Percentiles rank a stretch among this genome's conserved stretches.
phyloP scores from a whole-genome alignment of 2,329 filamentous ascomycete genomes.

The Plectosphaerella plurivora region DNA sequence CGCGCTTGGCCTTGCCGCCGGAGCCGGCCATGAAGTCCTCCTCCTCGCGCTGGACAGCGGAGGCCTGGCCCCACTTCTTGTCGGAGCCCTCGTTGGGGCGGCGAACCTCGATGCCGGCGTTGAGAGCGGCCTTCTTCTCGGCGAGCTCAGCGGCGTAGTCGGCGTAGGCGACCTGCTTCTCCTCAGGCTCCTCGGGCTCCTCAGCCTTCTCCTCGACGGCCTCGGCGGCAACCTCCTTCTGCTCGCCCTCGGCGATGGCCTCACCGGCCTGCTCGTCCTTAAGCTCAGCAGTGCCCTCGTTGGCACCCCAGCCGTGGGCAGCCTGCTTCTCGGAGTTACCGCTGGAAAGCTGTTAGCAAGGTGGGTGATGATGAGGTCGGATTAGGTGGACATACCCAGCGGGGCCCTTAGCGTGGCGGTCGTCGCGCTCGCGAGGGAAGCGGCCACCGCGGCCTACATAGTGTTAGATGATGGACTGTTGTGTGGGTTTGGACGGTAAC shows the following conservation, averaged over 20 bases:
- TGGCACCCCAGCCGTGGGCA: conserved; percentile 83
- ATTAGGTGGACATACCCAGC: conserved; percentile 33
- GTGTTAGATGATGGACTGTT: conserved; percentile 3
- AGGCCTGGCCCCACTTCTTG: conserved; percentile 91
- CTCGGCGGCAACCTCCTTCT: conserved; percentile 61
- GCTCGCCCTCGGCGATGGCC: conserved; percentile 79
- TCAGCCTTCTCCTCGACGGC: conserved; percentile 38
- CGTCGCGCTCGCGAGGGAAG: conserved; percentile 48
- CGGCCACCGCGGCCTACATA: conserved; percentile 48
- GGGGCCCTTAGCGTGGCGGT: conserved; percentile 47
- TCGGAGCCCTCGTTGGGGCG: conserved; percentile 90
- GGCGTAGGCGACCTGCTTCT: conserved; percentile 85
- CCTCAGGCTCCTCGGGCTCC: conserved; percentile 71
- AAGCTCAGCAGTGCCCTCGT: conserved; percentile 76
- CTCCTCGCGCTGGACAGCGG: conserved; percentile 60
- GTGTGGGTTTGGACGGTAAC: conserved; percentile 15
- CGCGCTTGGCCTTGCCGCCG: conserved; percentile 74
- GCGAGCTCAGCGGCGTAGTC: conserved; percentile 75
- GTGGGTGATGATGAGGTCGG: background rate
- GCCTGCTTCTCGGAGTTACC: conserved; percentile 77
- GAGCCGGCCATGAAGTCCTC: conserved; percentile 74
- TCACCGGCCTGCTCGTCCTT: conserved; percentile 91
- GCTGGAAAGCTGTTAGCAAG: conserved; percentile 34
- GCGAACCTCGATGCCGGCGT: conserved; percentile 64
- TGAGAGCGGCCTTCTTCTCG: conserved; percentile 72